Percentiles rank a stretch among this genome's conserved stretches.
Evolutionary conservation across 2,329 filamentous ascomycete genomes (phyloP).

Genomic region (Calonectria henricotiae): DNA sequence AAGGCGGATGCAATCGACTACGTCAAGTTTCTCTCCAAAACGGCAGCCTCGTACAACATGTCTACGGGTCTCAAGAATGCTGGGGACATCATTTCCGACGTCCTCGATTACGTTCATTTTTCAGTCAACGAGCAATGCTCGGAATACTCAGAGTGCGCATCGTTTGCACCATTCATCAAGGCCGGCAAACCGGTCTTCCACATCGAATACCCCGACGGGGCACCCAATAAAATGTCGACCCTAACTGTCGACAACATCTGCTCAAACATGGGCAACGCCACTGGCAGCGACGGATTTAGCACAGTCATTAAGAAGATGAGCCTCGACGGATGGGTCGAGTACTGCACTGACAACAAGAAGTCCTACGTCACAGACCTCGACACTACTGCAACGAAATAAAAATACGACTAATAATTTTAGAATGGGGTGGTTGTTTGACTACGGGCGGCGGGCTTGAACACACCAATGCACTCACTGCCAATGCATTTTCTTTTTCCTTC

Average conservation of each 20-base stretch:
- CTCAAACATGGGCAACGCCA: slow-evolving; percentile 56
- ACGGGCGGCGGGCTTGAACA: slow-evolving; percentile 15
- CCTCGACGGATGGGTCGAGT: slow-evolving; percentile 75
- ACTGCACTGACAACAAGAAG: slow-evolving; percentile 62
- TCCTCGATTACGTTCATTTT: slow-evolving; percentile 72
- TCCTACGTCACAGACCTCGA: slow-evolving; percentile 48
- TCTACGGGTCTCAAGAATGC: slow-evolving; percentile 81
- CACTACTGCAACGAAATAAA: slow-evolving; percentile 12
- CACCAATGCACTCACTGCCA: not conserved
- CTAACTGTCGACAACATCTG: slow-evolving; percentile 62
- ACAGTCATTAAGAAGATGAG: slow-evolving; percentile 78
- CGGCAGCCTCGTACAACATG: slow-evolving; percentile 70
- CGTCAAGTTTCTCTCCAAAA: slow-evolving; percentile 72
- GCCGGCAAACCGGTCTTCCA: slow-evolving; percentile 80
- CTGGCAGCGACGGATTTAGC: slow-evolving; percentile 69
- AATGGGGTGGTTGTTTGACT: slow-evolving; percentile 8
- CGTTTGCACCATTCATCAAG: slow-evolving; percentile 72
- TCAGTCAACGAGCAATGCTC: slow-evolving; percentile 81
- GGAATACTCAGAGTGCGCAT: slow-evolving; percentile 73
- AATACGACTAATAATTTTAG: slow-evolving; percentile 26
- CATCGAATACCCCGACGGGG: slow-evolving; percentile 78
- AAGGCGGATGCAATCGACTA: slow-evolving; percentile 71
- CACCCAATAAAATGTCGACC: slow-evolving; percentile 54
- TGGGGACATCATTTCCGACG: slow-evolving; percentile 69
- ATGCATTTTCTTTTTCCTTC: not conserved